Evolutionary conservation across 2,329 filamentous ascomycete species (phyloP), one percentile per base, ranked within the genome.

Genomic region (Colletotrichum kahawae): DNA sequence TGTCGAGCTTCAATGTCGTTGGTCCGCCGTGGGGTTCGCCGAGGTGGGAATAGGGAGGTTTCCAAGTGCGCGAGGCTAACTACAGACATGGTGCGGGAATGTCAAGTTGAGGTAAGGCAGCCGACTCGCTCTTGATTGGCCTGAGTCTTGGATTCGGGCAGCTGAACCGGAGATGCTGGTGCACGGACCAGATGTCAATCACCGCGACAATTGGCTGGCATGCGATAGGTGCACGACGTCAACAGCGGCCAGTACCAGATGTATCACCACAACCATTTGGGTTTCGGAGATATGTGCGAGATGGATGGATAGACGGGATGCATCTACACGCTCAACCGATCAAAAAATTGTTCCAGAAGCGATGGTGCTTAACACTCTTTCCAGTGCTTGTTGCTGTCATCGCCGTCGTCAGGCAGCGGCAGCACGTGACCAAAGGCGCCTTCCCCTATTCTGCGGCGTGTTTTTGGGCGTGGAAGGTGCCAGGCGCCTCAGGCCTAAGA

Each of bases 341-440:
- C 18, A 29, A n/a, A 13, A 21, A 56, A 29, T 16, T 21, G n/a
- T 51, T 51, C 43, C 43, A 51, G 43, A 51, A 51, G 43, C 21
- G n/a, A 51, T 51, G 31, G 59, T 62, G 54, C n/a, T 27, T 57
- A 3, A 29, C 24, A 57, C 18, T 1, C 8, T 27, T 27, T 57
- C 54, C 54, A 57, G 54, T 10, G 21, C 24, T 57, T 18, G 54
- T 31, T 27, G 54, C 24, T 16, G 24, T 27, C 18, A 24, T 18
- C 24, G 27, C 24, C 54, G 29, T 16, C n/a, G 13, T 18, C 21
- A 6, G 62, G 7, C 27, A 56, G 14, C 24, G 10, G 21, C 12
- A 14, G 43, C 76, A 77, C 76, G 76, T 77, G 76, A 77, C 69
- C 43, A 16, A n/a, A 51, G 16, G 21, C 29, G 21, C 31, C 31